phyloP scores from a whole-genome alignment of 495 filamentous ascomycete species.

The Neurospora hispaniola region DNA sequence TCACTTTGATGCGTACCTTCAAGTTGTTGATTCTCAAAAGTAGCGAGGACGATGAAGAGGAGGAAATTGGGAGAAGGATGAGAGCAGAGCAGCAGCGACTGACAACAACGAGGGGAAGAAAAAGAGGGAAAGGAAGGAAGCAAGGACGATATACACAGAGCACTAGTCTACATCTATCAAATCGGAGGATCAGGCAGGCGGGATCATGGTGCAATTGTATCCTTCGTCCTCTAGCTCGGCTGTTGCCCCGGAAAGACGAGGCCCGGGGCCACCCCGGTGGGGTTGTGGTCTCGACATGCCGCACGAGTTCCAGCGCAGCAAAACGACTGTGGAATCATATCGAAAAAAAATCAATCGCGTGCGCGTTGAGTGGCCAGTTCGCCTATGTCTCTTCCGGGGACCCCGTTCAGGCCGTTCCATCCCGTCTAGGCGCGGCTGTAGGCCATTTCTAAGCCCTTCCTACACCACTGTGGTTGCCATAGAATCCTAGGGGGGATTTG shows the following conservation, averaged over 20 bases:
- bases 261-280: neutral
- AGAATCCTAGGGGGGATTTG: neutral
- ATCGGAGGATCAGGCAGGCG: neutral
- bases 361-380: neutral
- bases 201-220: neutral
- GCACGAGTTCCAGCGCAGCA: neutral
- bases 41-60: slow-evolving; percentile 5
- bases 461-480: too few relatives aligned
- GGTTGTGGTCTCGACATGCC: neutral
- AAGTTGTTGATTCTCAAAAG: slow-evolving; percentile 3
- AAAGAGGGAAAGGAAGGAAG: neutral
- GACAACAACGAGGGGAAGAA: neutral
- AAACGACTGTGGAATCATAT: neutral
- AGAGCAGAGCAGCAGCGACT: slow-evolving; percentile 5
- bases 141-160: neutral
- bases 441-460: neutral
- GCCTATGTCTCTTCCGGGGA: neutral
- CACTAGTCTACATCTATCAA: neutral
- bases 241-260: neutral
- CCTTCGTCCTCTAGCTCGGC: neutral
- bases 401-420: neutral
- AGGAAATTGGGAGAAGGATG: slow-evolving; percentile 12
- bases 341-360: neutral
- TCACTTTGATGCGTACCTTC: neutral
- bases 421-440: neutral